Evolutionary conservation across 2,329 filamentous ascomycete species (phyloP), one percentile per base, ranked within the genome.

Genomic region (Lachnellula cervina): DNA sequence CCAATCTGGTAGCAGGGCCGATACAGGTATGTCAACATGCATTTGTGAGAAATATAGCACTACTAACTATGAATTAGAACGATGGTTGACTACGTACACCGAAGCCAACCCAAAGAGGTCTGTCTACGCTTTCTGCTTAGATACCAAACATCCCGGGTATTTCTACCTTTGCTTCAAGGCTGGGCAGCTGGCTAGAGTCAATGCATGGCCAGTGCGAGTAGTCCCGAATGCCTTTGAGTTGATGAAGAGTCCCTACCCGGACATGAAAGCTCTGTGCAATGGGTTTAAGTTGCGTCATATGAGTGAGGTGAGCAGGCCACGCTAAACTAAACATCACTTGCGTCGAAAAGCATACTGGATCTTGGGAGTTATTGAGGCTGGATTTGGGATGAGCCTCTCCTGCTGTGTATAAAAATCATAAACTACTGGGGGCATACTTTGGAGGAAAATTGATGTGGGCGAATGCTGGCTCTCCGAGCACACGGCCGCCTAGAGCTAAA

Each of bases 111-210:
- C 94, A 11, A 92, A 87, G 69, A 89, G 92, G 60, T 95, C 89
- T 59, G 89, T 90, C 63, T 99, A 99, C 72, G 89, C 90, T 46
- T 97, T 99, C 79, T 97, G 93, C 79, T 86, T 96, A 70, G 91
- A 97, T 70, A 81, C 87, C 35, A 92, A 92, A 72, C 88, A 93
- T 70, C 89, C 94, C 0, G 94, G 94, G 35, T 96, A 96, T 77
- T 99, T 99, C 75, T 88, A 85, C 76, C 82, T 99, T 42, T 96
- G 91, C 76, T 99, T 97, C 83, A 97, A 97, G 76, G 90, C 91
- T 23, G 93, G 89, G 59, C 81, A 86, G 64, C 78, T 80, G 49
- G 88, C 90, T 2, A 80, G 78, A 45, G 83, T 93, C 52, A 85
- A 88, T 60, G 85, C 84, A 47, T 92, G 93, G 86, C 83, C 85